Conservation (phyloP, 2,329 filamentous ascomycete genomes). For the Clarireedia paspali region DNA sequence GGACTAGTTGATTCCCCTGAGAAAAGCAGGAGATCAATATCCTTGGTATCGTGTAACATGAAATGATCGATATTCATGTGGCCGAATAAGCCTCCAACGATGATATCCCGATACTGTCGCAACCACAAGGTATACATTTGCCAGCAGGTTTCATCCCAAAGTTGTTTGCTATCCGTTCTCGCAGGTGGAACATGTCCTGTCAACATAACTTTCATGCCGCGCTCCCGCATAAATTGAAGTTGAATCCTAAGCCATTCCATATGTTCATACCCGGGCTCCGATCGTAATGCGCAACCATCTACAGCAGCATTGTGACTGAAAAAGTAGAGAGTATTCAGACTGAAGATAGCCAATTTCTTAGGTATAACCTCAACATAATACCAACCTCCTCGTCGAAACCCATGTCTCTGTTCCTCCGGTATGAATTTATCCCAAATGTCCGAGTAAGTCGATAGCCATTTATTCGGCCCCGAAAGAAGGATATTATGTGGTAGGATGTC, state of each 20-base stretch:
- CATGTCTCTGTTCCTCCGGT: constrained; percentile 83
- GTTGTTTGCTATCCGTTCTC: constrained; percentile 72
- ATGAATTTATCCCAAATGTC: constrained; percentile 82
- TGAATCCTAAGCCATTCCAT: constrained; percentile 94
- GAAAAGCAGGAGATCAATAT: constrained; percentile 55
- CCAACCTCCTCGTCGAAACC: constrained; percentile 89
- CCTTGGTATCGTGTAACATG: constrained; percentile 75
- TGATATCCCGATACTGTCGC: constrained; percentile 82
- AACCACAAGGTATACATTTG: constrained; percentile 94
- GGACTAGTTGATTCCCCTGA: constrained; percentile 23
- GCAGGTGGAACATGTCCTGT: constrained; percentile 93
- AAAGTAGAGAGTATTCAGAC: constrained; percentile 93
- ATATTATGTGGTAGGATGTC: constrained; percentile 97
- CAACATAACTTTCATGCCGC: constrained; percentile 88
- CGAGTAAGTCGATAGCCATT: constrained; percentile 70
- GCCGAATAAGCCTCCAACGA: constrained; percentile 72
- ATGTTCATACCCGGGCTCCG: constrained; percentile 85
- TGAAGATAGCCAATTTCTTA: constrained; percentile 77
- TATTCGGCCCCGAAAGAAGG: constrained; percentile 75
- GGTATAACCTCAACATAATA: constrained; percentile 91
- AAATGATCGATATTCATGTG: constrained; percentile 99
- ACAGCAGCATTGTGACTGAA: constrained; percentile 90
- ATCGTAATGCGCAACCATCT: constrained; percentile 72
- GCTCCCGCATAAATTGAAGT: constrained; percentile 70
- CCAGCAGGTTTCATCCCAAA: constrained; percentile 97